A percentile compares a stretch with the other conserved stretches of the same genome.
phyloP scores from a whole-genome alignment of 2,329 filamentous ascomycete species.

The Hortaea werneckii region DNA sequence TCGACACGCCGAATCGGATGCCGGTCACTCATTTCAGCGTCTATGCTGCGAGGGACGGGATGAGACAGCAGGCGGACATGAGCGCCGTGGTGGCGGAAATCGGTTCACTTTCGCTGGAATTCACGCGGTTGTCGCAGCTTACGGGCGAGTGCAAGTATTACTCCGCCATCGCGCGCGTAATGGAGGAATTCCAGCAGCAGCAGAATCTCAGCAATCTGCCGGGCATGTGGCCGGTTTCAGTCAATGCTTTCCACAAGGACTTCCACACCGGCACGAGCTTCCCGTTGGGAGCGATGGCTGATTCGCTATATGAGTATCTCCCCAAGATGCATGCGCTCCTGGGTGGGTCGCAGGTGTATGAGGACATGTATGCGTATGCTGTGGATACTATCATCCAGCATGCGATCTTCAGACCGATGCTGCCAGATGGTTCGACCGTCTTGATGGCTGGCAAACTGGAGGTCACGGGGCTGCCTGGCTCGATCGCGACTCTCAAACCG shows the following conservation, averaged over 20 bases:
- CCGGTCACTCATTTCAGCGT: constrained; percentile 38
- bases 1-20: constrained; percentile 38
- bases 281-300: constrained; percentile 27
- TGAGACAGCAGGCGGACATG: constrained; percentile 29
- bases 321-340: constrained; percentile 39
- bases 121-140: constrained; percentile 36
- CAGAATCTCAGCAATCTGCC: constrained; percentile 34
- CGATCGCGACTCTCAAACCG: constrained; percentile 28
- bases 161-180: constrained; percentile 35
- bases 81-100: constrained; percentile 32
- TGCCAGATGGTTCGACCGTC: constrained; percentile 34
- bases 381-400: constrained; percentile 39
- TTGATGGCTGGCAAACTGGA: constrained; percentile 33
- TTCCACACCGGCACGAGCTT: constrained; percentile 32
- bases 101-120: constrained; percentile 38
- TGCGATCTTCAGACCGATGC: constrained; percentile 40
- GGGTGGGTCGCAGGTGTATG: constrained; percentile 30
- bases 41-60: constrained; percentile 27
- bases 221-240: constrained; percentile 38
- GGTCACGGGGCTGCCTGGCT: too few species aligned
- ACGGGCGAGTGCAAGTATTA: constrained; percentile 37
- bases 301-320: constrained; percentile 32
- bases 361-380: constrained; percentile 36
- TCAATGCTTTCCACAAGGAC: constrained; percentile 31
- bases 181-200: constrained; percentile 29